A percentile compares a stretch with the other conserved stretches of the same genome.
Evolutionary conservation across 257 asterid species (phyloP).

Genomic region (Nicotiana tabacum): DNA sequence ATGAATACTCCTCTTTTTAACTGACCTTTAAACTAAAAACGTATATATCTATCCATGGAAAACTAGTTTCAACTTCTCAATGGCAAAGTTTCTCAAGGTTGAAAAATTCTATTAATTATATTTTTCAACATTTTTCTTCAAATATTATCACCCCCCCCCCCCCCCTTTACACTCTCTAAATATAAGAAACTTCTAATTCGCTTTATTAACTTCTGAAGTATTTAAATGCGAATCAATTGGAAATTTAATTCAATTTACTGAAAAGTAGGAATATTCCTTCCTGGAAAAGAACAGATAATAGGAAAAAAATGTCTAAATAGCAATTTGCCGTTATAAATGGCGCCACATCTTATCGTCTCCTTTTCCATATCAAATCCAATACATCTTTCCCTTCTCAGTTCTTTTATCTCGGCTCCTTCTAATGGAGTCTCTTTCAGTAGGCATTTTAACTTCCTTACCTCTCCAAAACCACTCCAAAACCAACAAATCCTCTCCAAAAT

Average conservation of each 20-base stretch:
- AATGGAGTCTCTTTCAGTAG: conserved; percentile 72
- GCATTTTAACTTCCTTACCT: conserved; percentile 50
- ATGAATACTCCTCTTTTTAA: neutral
- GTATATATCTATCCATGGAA: too few relatives aligned
- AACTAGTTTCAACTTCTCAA: neutral
- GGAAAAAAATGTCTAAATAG: neutral
- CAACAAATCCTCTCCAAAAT: conserved; percentile 29
- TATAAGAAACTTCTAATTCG: neutral
- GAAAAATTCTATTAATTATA: too few relatives aligned
- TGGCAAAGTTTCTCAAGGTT: neutral
- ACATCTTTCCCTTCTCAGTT: neutral
- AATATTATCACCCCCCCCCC: too few relatives aligned
- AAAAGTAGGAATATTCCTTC: neutral
- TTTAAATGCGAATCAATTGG: neutral
- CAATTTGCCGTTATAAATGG: conserved; percentile 30
- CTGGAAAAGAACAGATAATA: neutral
- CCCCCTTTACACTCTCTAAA: neutral
- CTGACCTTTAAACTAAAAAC: neutral
- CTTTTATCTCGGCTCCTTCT: neutral
- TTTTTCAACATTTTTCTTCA: too few relatives aligned
- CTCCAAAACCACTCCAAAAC: conserved; percentile 31
- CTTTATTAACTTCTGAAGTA: neutral
- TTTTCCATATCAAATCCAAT: neutral
- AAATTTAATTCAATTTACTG: neutral
- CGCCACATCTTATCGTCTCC: conserved; percentile 44